Evolutionary conservation across 2,329 filamentous ascomycete species (phyloP), one percentile per base, ranked within the genome.

Genomic region (Simplicillium aogashimaense): DNA sequence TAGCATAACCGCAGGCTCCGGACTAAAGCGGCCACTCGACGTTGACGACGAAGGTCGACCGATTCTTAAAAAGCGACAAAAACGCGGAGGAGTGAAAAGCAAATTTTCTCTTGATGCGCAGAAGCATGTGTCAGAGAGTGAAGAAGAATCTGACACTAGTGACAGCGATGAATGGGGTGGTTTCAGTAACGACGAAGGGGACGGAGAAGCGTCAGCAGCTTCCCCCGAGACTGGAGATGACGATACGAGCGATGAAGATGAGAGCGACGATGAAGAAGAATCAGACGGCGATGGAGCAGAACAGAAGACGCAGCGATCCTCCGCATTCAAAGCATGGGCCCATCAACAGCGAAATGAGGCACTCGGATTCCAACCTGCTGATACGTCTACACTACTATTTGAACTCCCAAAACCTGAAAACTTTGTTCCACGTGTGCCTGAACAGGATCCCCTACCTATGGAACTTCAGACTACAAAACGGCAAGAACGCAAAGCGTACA

Each of bases 301-400:
- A 15, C 47, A 47, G 29, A 53, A 56, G 36, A 51, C 55, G 13
- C 56, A 59, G 48, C 63, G 44, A 58, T 58, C 62, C 7, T 78
- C 75, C 2, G 87, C 86, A 1, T 98, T 98, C 70, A 97, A 97
- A 59, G 75, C 83, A 3, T 98, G 92, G 92, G 92, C 92, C 15
- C 79, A 81, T 25, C 78, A 86, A 51, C 83, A 92, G 60, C 76
- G 89, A 42, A 95, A 95, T 52, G 76, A 90, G 51, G 83, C 85
- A 4, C 67, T 94, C 28, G 89, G 88, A 0, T 81, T 74, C 49
- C 49, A 70, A 42, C 66, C 74, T 3, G 59, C 63, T 30, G 62
- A 68, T 11, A 59, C 59, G 29, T 60, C 53, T n/a, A 57, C 66
- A 20, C 59, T 63, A 7, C 53, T 62, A 11, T 56, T 71, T 28